Conservation (phyloP, 2,329 filamentous ascomycete genomes). For the Aspergillus melleus region DNA sequence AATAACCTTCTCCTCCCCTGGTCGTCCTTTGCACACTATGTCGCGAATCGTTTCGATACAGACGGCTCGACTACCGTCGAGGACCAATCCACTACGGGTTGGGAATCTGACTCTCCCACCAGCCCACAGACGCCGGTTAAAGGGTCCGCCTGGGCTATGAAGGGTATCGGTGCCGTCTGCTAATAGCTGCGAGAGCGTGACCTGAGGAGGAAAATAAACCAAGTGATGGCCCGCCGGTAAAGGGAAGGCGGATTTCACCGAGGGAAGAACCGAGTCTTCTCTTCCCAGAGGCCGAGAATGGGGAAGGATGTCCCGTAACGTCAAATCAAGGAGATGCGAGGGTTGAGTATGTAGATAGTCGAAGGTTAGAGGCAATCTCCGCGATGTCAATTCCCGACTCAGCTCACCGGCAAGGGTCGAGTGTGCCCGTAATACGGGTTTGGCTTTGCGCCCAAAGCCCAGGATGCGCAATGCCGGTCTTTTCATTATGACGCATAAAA, state of each 20-base stretch:
- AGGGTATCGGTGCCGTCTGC: constrained; percentile 81
- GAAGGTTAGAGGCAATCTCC: constrained; percentile 50
- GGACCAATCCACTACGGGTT: constrained; percentile 24
- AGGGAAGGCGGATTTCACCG: constrained; percentile 26
- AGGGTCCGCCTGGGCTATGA: constrained; percentile 72
- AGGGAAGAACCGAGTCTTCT: constrained; percentile 36
- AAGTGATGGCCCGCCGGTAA: constrained; percentile 68
- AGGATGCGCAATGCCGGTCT: background rate
- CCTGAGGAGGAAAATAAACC: constrained; percentile 78
- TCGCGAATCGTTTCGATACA: constrained; percentile 51
- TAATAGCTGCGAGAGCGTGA: constrained; percentile 63
- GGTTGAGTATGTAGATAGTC: constrained; percentile 62
- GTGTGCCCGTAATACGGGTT: constrained; percentile 17
- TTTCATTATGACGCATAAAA: background rate
- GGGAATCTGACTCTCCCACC: constrained; percentile 69
- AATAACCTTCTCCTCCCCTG: constrained; percentile 58
- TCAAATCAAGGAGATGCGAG: constrained; percentile 65
- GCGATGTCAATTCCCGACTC: constrained; percentile 47
- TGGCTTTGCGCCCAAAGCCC: background rate
- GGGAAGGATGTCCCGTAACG: constrained; percentile 59
- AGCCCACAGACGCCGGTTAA: constrained; percentile 81
- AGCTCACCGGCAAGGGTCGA: constrained; percentile 41
- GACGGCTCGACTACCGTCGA: constrained; percentile 40
- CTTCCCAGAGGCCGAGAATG: constrained; percentile 21
- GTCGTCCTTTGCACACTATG: constrained; percentile 51